Base-by-base conservation (phyloP, 2,329 filamentous ascomycete species). In the Penicillium expansum region DNA sequence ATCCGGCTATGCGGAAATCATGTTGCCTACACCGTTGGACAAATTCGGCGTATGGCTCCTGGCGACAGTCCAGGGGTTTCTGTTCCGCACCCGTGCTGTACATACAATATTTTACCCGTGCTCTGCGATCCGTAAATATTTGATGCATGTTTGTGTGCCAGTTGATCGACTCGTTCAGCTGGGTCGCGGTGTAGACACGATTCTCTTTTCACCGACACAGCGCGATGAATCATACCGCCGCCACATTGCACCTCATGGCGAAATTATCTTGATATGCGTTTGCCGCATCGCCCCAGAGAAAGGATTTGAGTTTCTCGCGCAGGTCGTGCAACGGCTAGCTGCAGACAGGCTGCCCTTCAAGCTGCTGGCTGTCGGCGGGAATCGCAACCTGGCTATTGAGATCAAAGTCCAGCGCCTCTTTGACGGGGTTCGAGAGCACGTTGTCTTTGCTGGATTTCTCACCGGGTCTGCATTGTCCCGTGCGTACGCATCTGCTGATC, bases 101-200 rank as follows among this genome's bases (percentile, higher is more conserved):
- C 81, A 83, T 63, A 87, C 85, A 4, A 82, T 90, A 50, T 89
- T 89, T 71, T 90, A 89, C 64, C 87, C 87, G 0, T 88, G 84
- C 29, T 79, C 78, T 1, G 87, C 83, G 55, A 86, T 89, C 13
- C 77, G 80, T 38, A 76, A 79, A 33, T 89, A 90, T 65, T 78
- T 90, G 13, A 78, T 83, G 52, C 74, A 76, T 37, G 81, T 85
- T 7, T 79, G 80, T 0, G 83, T 87, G 0, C 83, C 81, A 27
- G 61, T 69, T 1, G 70, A 78, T 29, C 88, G 87, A 69, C 77
- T 88, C 66, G 79, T 84, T 57, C 76, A 86, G 39, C 71, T 90
- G 27, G 82, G 85, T 10, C 79, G 87, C 22, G 87, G 87, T 5
- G 87, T 90, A 27, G 83, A 88, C 60, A 86, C 86, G 0, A 75